phyloP scores from a whole-genome alignment of 768 basidiomycete genomes.

The Ramaria rubella region DNA sequence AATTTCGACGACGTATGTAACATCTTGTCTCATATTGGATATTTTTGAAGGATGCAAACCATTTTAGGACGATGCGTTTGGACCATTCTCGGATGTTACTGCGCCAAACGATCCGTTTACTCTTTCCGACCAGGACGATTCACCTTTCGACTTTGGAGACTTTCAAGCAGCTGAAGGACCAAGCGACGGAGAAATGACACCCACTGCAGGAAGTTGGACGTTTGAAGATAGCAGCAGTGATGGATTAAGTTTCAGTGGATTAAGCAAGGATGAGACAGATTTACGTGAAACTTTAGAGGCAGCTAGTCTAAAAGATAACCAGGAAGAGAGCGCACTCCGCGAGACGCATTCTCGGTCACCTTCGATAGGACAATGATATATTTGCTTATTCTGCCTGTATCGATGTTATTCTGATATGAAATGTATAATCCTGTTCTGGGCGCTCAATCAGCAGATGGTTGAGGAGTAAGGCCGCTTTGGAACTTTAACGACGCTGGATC shows the following conservation, averaged over 20 bases:
- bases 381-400: background rate
- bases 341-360: background rate
- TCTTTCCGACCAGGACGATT: conserved; percentile 55
- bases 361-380: conserved; percentile 1
- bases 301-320: background rate
- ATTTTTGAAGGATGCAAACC: background rate
- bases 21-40: conserved; percentile 3
- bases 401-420: background rate
- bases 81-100: conserved; percentile 70
- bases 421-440: background rate
- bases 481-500: background rate
- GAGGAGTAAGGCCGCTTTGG: background rate
- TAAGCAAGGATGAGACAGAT: background rate
- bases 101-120: conserved; percentile 40
- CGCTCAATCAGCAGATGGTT: too few species aligned
- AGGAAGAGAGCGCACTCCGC: background rate
- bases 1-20: conserved; percentile 41
- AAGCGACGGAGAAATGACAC: conserved; percentile 44
- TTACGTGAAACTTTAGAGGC: conserved; percentile 2
- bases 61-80: conserved; percentile 58
- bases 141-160: conserved; percentile 74
- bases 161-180: conserved; percentile 48
- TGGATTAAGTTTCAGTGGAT: background rate
- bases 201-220: conserved; percentile 67
- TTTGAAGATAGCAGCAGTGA: conserved; percentile 26